Conservation (phyloP, 352 stramenopile genomes). For the Pythium phragmiticola region DNA sequence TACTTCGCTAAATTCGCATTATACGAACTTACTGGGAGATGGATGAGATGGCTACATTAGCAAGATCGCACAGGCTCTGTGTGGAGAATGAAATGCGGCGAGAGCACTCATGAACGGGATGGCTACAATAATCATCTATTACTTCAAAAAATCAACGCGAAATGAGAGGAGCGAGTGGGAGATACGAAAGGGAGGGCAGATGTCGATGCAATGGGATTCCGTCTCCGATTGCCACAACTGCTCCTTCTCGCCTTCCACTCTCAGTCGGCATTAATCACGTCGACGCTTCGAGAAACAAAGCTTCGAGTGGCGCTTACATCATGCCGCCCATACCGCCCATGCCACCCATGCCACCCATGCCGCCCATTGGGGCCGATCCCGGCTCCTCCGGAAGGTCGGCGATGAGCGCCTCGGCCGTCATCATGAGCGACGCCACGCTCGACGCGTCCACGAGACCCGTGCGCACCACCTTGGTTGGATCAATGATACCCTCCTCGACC, state of each 20-base stretch:
- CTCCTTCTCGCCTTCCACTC: background rate
- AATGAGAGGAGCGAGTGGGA: background rate
- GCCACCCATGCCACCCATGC: constrained; percentile 74
- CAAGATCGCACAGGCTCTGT: too few relatives aligned
- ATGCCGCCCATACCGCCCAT: constrained; percentile 85
- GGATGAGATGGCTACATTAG: background rate
- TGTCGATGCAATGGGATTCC: constrained; percentile 3
- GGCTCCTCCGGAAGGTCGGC: constrained; percentile 93
- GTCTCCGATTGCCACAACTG: background rate
- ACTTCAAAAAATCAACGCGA: constrained; percentile 31
- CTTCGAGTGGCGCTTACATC: constrained; percentile 48
- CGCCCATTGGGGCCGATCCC: constrained; percentile 64
- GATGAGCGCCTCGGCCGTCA: constrained; percentile 99
- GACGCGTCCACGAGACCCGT: constrained; percentile 98
- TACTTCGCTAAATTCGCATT: background rate
- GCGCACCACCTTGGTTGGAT: constrained; percentile 98
- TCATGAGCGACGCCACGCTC: constrained; percentile 98
- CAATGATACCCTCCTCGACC: constrained; percentile 97
- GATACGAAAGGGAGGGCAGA: background rate
- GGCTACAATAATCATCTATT: constrained; percentile 51
- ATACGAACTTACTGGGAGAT: background rate
- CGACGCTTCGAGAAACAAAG: constrained; percentile 6
- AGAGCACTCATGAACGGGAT: background rate
- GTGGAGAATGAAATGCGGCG: too few relatives aligned
- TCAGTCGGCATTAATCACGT: background rate